Percentiles rank a stretch among this genome's conserved stretches.
Conservation (phyloP, 495 filamentous ascomycete species). For the Aspergillus sclerotiicarbonarius region DNA sequence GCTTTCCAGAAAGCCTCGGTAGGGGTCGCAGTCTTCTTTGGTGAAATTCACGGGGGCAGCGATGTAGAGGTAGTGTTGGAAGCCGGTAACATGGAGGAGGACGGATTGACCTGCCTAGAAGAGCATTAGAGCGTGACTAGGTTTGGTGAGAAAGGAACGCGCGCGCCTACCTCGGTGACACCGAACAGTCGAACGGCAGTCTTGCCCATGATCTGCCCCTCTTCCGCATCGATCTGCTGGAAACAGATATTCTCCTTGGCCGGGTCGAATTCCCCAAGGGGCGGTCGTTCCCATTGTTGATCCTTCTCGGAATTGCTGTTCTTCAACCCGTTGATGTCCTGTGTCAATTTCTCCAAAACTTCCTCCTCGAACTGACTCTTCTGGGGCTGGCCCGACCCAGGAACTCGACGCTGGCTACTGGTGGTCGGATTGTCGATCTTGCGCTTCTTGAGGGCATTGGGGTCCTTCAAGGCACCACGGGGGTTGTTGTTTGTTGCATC, state of each 20-base stretch:
- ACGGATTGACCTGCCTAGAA: constrained; percentile 80
- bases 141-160: background rate
- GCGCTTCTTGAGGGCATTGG: constrained; percentile 66
- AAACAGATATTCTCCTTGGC: constrained; percentile 72
- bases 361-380: constrained; percentile 94
- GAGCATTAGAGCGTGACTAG: background rate
- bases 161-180: constrained; percentile 73
- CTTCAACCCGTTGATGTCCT: constrained; percentile 83
- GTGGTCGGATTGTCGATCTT: constrained; percentile 69
- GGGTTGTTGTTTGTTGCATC: constrained; percentile 56
- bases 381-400: constrained; percentile 71
- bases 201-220: constrained; percentile 70
- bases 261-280: constrained; percentile 70
- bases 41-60: constrained; percentile 81
- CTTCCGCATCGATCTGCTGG: constrained; percentile 94
- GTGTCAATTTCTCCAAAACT: constrained; percentile 89
- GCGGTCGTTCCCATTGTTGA: constrained; percentile 87
- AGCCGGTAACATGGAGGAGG: constrained; percentile 90
- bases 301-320: constrained; percentile 85
- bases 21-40: constrained; percentile 70
- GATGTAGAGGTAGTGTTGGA: constrained; percentile 94
- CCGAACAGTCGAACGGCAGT: constrained; percentile 86
- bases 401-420: constrained; percentile 51
- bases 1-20: constrained; percentile 71
- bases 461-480: constrained; percentile 46